Percentiles rank a stretch among this genome's conserved stretches.
Conservation (phyloP, 1,284 basidiomycete species). For the Marasmius sp. region DNA sequence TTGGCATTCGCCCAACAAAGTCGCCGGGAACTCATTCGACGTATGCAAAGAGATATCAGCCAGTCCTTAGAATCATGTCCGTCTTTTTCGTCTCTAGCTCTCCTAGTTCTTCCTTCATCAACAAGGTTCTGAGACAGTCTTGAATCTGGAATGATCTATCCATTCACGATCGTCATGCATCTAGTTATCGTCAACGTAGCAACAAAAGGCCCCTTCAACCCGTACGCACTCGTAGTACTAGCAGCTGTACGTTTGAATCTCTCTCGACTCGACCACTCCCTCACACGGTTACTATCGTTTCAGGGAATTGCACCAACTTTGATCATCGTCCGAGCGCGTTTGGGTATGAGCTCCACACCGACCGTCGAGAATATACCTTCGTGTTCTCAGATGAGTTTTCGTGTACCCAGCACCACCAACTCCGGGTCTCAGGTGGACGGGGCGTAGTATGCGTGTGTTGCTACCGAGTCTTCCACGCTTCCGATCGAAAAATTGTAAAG, state of each 20-base stretch:
- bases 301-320: neutral
- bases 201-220: no score
- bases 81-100: neutral
- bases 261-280: no score
- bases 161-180: neutral
- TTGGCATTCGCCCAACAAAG: no score
- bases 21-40: no score
- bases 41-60: neutral
- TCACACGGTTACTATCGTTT: no score
- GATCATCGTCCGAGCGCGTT: neutral
- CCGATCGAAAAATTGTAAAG: no score
- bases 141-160: neutral
- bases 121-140: neutral
- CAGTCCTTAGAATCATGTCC: neutral
- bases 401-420: neutral
- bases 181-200: neutral
- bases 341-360: neutral
- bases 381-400: neutral
- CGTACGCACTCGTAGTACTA: no score
- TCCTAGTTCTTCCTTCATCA: no score
- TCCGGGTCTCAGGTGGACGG: neutral
- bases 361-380: neutral
- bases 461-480: no score
- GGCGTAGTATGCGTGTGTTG: neutral
- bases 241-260: no score